Conservation (phyloP, 352 stramenopile genomes). For the Globisporangium acanthophoron region DNA sequence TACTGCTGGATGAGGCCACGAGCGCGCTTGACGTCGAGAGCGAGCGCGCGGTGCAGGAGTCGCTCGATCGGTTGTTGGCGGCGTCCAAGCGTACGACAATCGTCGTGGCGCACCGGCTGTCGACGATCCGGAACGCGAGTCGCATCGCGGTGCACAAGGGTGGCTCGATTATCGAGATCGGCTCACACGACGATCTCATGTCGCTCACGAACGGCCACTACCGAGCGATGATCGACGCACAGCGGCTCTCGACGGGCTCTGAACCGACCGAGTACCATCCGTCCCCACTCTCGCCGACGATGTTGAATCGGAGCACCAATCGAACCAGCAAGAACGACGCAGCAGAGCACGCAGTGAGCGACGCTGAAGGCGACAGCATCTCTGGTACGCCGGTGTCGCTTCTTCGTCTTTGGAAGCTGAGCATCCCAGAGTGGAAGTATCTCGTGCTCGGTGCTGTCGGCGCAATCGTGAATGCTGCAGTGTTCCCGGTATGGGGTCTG, state of each 20-base stretch:
- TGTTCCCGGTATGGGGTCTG: conserved; percentile 44
- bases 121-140: conserved; percentile 36
- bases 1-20: too few species aligned
- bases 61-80: conserved; percentile 34
- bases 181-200: conserved; percentile 90
- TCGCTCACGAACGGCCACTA: conserved; percentile 33
- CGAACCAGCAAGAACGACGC: too few species aligned
- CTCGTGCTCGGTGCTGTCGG: conserved; percentile 30
- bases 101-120: conserved; percentile 49
- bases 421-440: conserved; percentile 32
- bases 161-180: conserved; percentile 88
- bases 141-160: conserved; percentile 91
- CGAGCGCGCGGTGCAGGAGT: conserved; percentile 27
- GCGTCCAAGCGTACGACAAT: conserved; percentile 38
- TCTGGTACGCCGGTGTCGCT: background rate
- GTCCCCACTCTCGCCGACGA: too few species aligned
- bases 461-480: conserved; percentile 26
- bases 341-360: background rate
- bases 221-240: conserved; percentile 19
- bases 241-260: too few species aligned
- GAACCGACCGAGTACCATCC: too few species aligned
- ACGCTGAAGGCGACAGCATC: background rate
- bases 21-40: too few species aligned
- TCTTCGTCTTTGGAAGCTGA: conserved; percentile 44
- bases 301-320: too few species aligned